These are phyloP conservation scores for Cercis canadensis DNA, from an alignment of 306 rosid genomes.

Conservation along the genomic window DNA sequence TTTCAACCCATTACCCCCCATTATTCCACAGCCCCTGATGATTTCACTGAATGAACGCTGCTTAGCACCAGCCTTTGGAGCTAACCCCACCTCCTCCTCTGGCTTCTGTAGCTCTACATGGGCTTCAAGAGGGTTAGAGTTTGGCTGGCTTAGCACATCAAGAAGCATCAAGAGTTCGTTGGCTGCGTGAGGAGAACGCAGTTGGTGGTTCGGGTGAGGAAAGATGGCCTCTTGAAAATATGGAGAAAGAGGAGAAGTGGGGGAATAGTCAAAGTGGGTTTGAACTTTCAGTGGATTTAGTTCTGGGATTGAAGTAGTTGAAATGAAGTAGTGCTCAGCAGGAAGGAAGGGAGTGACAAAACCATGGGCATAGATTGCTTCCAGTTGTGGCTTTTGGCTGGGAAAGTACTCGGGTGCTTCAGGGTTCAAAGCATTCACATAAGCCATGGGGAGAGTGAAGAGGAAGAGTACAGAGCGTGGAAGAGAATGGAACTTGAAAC, in stretches of 20 bases:
- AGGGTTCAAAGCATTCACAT: background rate
- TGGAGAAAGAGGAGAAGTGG: too few relatives aligned
- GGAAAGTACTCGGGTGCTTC: background rate
- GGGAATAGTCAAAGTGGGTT: background rate
- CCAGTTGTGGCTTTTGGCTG: background rate
- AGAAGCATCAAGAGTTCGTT: too few relatives aligned
- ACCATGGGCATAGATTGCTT: too few relatives aligned
- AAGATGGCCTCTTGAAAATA: too few relatives aligned
- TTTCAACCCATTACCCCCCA: background rate
- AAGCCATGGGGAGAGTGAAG: too few relatives aligned
- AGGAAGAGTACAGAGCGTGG: too few relatives aligned
- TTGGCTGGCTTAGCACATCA: too few relatives aligned
- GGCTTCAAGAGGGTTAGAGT: background rate
- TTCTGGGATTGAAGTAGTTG: background rate
- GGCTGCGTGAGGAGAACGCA: too few relatives aligned
- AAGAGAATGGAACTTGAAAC: too few relatives aligned
- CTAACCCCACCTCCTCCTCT: background rate
- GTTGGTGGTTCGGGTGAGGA: background rate
- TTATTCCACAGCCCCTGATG: too few relatives aligned
- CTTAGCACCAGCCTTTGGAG: background rate
- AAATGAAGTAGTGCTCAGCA: background rate
- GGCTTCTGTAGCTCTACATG: background rate
- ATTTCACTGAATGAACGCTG: background rate
- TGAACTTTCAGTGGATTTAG: background rate
- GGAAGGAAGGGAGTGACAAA: background rate